Evolutionary conservation across 495 filamentous ascomycete genomes (phyloP).

Genomic region (Trichocladium uniseriatum): DNA sequence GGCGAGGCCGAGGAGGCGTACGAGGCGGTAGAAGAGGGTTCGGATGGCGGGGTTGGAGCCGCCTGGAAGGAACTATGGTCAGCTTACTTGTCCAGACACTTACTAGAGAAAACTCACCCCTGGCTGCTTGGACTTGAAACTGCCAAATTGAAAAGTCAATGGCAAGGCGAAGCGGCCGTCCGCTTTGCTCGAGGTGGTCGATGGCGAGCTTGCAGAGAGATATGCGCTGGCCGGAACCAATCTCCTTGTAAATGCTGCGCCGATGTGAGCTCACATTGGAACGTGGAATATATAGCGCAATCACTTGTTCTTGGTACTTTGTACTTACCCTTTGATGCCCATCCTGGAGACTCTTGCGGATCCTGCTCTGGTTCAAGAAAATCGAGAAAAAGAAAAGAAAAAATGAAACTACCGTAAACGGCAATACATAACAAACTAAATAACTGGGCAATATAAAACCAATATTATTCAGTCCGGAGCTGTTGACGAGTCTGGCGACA

Average conservation of each 20-base stretch:
- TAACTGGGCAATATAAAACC: background rate
- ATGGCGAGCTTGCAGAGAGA: slow-evolving; percentile 78
- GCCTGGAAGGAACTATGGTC: slow-evolving; percentile 32
- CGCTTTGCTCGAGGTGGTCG: slow-evolving; percentile 57
- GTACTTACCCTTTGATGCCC: slow-evolving; percentile 56
- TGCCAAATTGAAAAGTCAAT: slow-evolving; percentile 98
- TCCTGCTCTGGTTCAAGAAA: background rate
- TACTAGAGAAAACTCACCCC: slow-evolving; percentile 36
- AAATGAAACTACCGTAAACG: background rate
- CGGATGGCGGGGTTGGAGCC: slow-evolving; percentile 86
- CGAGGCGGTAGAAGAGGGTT: slow-evolving; percentile 84
- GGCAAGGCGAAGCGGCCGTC: slow-evolving; percentile 72
- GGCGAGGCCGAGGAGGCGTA: slow-evolving; percentile 68
- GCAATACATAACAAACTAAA: background rate
- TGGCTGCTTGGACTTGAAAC: slow-evolving; percentile 80
- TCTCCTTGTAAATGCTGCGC: slow-evolving; percentile 74
- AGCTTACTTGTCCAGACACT: background rate
- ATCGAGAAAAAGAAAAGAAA: background rate
- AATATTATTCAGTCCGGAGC: too few species aligned
- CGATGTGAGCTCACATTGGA: background rate
- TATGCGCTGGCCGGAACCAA: slow-evolving; percentile 69
- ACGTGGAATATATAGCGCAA: background rate
- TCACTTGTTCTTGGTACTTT: background rate
- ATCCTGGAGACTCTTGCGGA: slow-evolving; percentile 35
- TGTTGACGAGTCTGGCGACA: too few species aligned